Conservation (phyloP, 106 monocot species). For the Cymbidium sinense region DNA sequence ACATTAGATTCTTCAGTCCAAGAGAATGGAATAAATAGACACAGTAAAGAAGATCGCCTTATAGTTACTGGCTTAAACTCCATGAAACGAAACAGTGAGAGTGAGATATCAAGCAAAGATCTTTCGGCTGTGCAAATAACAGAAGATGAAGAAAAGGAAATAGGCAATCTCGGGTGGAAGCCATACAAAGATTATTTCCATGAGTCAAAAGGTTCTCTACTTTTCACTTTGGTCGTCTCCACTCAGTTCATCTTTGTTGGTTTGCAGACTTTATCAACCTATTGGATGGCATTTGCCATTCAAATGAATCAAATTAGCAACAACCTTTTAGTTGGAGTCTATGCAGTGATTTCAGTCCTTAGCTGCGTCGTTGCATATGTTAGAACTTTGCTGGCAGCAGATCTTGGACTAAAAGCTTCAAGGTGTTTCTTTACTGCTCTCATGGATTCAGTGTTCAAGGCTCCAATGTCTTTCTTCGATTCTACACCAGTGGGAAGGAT, state of each 20-base stretch:
- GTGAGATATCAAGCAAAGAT: constrained; percentile 21
- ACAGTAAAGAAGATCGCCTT: neutral
- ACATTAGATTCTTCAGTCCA: constrained; percentile 26
- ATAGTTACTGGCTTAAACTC: neutral
- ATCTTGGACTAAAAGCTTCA: constrained; percentile 66
- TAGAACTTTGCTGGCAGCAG: constrained; percentile 46
- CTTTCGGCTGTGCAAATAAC: constrained; percentile 33
- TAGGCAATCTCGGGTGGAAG: constrained; percentile 58
- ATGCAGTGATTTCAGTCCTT: constrained; percentile 35
- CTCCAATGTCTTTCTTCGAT: constrained; percentile 90
- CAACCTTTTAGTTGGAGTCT: constrained; percentile 46
- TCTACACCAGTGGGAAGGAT: constrained; percentile 86
- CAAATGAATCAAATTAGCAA: constrained; percentile 25
- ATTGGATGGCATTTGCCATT: constrained; percentile 66
- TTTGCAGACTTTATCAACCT: constrained; percentile 53
- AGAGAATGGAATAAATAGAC: constrained; percentile 1
- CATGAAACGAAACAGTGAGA: constrained; percentile 27
- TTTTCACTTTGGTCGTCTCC: constrained; percentile 22
- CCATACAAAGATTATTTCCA: constrained; percentile 55
- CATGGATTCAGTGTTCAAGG: constrained; percentile 80
- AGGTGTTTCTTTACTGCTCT: constrained; percentile 60
- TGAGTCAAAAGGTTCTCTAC: constrained; percentile 31
- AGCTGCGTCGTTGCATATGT: constrained; percentile 50
- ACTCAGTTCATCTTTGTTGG: constrained; percentile 38
- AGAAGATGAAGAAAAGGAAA: constrained; percentile 71